Conservation (phyloP, 1,284 basidiomycete species). For the Cryptococcus maquisensis region DNA sequence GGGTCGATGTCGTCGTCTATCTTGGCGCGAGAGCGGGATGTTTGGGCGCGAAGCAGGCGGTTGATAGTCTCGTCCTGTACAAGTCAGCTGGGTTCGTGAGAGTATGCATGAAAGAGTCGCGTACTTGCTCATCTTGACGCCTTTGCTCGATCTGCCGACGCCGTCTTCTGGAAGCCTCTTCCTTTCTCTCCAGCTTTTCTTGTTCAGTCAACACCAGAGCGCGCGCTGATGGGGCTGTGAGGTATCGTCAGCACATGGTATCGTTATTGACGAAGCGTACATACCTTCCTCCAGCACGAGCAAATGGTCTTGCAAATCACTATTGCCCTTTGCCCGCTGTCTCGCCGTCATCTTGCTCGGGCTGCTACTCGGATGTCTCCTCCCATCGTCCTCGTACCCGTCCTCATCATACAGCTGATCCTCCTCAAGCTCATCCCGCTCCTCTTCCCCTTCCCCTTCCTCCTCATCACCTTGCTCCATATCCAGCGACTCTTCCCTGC, state of each 20-base stretch:
- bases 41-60: slow-evolving; percentile 80
- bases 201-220: slow-evolving; percentile 69
- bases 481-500: slow-evolving; percentile 6
- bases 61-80: slow-evolving; percentile 71
- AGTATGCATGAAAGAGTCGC: slow-evolving; percentile 12
- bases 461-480: slow-evolving; percentile 6
- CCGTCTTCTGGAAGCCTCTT: slow-evolving; percentile 79
- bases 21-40: slow-evolving; percentile 60
- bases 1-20: slow-evolving; percentile 53
- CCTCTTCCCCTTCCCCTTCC: slow-evolving; percentile 9
- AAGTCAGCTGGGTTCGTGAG: slow-evolving; percentile 1
- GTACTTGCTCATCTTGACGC: slow-evolving; percentile 84
- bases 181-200: slow-evolving; percentile 71
- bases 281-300: slow-evolving; percentile 20
- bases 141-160: slow-evolving; percentile 84
- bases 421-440: slow-evolving; percentile 11
- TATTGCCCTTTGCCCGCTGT: slow-evolving; percentile 30
- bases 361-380: slow-evolving; percentile 11
- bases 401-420: slow-evolving; percentile 13
- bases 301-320: slow-evolving; percentile 24
- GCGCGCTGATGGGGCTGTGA: slow-evolving; percentile 54
- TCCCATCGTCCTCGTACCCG: slow-evolving; percentile 1
- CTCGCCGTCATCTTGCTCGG: slow-evolving; percentile 35
- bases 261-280: neutral
- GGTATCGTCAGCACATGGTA: neutral